Conservation (phyloP, 306 rosid genomes). For the Glycine latifolia region DNA sequence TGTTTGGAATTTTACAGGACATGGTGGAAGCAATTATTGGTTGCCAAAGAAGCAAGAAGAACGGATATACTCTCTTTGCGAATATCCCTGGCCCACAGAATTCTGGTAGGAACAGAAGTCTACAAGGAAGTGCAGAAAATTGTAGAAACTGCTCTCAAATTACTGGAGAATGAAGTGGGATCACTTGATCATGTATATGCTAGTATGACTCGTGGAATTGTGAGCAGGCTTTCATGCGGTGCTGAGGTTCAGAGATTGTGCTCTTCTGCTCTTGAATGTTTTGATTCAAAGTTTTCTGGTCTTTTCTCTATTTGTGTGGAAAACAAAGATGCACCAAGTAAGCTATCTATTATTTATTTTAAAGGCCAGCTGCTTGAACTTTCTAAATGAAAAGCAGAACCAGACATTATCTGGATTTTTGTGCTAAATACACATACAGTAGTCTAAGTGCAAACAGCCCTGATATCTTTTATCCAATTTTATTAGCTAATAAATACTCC, state of each 20-base stretch:
- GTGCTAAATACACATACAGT: neutral
- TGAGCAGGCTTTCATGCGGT: slow-evolving; percentile 90
- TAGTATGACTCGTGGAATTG: slow-evolving; percentile 79
- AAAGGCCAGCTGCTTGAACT: slow-evolving; percentile 29
- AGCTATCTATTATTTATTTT: slow-evolving; percentile 47
- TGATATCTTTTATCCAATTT: neutral
- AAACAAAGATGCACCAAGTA: slow-evolving; percentile 65
- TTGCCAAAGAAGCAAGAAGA: slow-evolving; percentile 93
- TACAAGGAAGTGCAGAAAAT: slow-evolving; percentile 64
- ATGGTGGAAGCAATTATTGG: slow-evolving; percentile 81
- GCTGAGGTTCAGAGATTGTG: slow-evolving; percentile 89
- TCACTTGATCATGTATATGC: slow-evolving; percentile 76
- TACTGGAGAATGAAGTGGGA: slow-evolving; percentile 77
- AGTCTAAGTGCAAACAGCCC: neutral
- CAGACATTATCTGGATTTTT: slow-evolving; percentile 24
- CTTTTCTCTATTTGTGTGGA: slow-evolving; percentile 44
- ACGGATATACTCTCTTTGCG: slow-evolving; percentile 79
- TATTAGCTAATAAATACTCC: slow-evolving; percentile 12
- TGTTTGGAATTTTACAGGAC: slow-evolving; percentile 60
- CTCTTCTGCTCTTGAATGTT: slow-evolving; percentile 69
- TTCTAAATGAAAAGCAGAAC: slow-evolving; percentile 2
- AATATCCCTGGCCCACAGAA: slow-evolving; percentile 70
- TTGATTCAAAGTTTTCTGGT: slow-evolving; percentile 63
- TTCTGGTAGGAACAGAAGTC: slow-evolving; percentile 69
- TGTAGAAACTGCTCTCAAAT: slow-evolving; percentile 68